Evolutionary conservation across 257 asterid genomes (phyloP), one percentile per base, ranked within the genome.

Genomic region (Osmanthus fragrans): DNA sequence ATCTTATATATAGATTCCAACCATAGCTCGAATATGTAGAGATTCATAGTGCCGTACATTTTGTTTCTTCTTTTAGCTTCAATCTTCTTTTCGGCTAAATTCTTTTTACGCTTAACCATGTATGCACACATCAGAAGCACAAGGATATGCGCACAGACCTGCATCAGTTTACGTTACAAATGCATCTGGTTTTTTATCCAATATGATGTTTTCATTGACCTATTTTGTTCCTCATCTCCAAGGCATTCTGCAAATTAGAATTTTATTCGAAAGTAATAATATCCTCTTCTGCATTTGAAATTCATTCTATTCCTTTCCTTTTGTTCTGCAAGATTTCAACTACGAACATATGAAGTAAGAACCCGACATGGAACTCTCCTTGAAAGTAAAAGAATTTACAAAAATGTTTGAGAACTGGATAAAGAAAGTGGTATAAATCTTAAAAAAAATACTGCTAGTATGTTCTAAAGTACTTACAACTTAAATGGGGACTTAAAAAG

Each of bases 1-100:
- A 71, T 65, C 77, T 42, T 75, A 77, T 67, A 27, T 25, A 70
- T 74, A 81, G 76, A 25, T 79, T 80, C 83, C 78, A 76, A 81
- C 82, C 77, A 37, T 71, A 71, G 82, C 34, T 73, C 79, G 54
- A 79, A 71, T 49, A 71, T 75, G 34, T 72, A 54, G 73, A 70
- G 23, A 30, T 7, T 58, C 27, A 40, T 29, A 72, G 12, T 11
- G 33, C 65, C 15, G 0, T 45, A 39, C 69, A 16, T 51, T 51
- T n/a, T 73, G 54, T 45, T 45, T 45, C 19, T 13, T 45, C 54
- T 45, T 45, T 13, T 45, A 45, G 18, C 19, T 45, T 45, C 51
- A 13, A 45, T 13, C 51, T 45, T 12, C 5, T 12, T 45, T 45
- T 45, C 18, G 0, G 10, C 19, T 12, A 11, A 11, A 11, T 11